Conservation (phyloP, 495 filamentous ascomycete genomes). For the Hypoxylon trugodes region DNA sequence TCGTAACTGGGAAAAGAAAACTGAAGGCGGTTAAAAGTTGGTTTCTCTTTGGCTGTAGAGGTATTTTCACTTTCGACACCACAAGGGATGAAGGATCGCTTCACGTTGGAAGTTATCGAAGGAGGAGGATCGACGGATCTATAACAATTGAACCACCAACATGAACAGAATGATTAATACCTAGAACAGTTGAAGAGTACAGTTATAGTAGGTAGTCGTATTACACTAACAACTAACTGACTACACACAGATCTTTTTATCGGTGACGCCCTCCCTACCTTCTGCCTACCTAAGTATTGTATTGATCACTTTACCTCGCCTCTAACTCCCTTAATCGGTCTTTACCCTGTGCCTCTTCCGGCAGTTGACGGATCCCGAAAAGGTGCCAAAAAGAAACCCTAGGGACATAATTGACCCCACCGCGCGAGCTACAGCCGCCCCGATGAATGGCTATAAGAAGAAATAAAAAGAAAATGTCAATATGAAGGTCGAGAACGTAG, state of each 20-base stretch:
- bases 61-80: slow-evolving; percentile 6
- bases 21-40: background rate
- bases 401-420: slow-evolving; percentile 38
- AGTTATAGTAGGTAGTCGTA: slow-evolving; percentile 31
- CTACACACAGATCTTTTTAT: too few species aligned
- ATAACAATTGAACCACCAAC: slow-evolving; percentile 15
- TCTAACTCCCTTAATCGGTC: slow-evolving; percentile 29
- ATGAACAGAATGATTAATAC: slow-evolving; percentile 4
- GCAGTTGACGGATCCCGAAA: slow-evolving; percentile 34
- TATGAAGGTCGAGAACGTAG: slow-evolving; percentile 21
- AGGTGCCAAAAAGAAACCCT: slow-evolving; percentile 6
- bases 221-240: too few species aligned
- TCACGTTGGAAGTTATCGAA: slow-evolving; percentile 20
- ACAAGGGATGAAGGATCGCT: slow-evolving; percentile 18
- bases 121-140: slow-evolving; percentile 10
- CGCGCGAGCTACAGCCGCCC: slow-evolving; percentile 19
- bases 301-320: slow-evolving; percentile 36
- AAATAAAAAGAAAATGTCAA: slow-evolving; percentile 18
- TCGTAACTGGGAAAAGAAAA: slow-evolving; percentile 12
- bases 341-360: slow-evolving; percentile 24
- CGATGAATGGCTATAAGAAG: slow-evolving; percentile 26
- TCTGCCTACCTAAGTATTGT: slow-evolving; percentile 8
- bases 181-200: too few species aligned
- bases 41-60: slow-evolving; percentile 6
- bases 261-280: slow-evolving; percentile 26